Percentiles rank a stretch among this genome's conserved stretches.
phyloP scores from a whole-genome alignment of 768 basidiomycete genomes.

The Lactifluus rugatus region DNA sequence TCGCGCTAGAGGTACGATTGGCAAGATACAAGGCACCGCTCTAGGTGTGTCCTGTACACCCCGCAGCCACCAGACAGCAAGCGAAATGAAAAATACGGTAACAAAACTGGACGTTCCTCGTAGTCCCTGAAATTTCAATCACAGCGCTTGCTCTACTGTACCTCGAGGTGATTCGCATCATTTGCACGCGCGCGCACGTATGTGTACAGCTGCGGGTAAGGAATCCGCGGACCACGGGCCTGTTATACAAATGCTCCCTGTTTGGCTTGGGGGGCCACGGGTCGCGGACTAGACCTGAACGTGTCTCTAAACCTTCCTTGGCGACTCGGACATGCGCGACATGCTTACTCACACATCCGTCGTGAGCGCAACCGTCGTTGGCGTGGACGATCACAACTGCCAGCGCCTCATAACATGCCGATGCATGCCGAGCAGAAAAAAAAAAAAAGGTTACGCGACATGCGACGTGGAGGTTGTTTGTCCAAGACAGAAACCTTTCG shows the following conservation, averaged over 20 bases:
- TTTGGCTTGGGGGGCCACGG: not conserved
- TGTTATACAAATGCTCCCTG: too few relatives aligned
- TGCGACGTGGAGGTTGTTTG: too few relatives aligned
- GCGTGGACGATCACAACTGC: too few relatives aligned
- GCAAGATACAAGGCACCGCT: not conserved
- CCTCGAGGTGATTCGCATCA: not conserved
- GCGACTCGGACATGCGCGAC: not conserved
- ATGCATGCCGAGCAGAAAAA: too few relatives aligned
- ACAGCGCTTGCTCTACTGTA: not conserved
- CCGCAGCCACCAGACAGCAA: not conserved
- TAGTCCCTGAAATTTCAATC: not conserved
- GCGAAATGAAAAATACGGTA: not conserved
- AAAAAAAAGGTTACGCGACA: too few relatives aligned
- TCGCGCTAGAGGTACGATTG: not conserved
- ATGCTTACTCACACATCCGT: conserved; percentile 7
- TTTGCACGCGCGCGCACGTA: not conserved
- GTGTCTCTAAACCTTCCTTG: too few relatives aligned
- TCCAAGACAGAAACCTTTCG: too few relatives aligned
- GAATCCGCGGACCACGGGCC: not conserved
- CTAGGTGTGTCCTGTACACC: too few relatives aligned
- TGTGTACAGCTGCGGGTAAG: not conserved
- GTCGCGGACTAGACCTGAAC: too few relatives aligned
- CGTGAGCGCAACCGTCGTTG: not conserved
- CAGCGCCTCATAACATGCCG: too few relatives aligned
- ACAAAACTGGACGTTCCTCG: not conserved